Conservation (phyloP, 352 stramenopile species). For the Pythium graminicola region DNA sequence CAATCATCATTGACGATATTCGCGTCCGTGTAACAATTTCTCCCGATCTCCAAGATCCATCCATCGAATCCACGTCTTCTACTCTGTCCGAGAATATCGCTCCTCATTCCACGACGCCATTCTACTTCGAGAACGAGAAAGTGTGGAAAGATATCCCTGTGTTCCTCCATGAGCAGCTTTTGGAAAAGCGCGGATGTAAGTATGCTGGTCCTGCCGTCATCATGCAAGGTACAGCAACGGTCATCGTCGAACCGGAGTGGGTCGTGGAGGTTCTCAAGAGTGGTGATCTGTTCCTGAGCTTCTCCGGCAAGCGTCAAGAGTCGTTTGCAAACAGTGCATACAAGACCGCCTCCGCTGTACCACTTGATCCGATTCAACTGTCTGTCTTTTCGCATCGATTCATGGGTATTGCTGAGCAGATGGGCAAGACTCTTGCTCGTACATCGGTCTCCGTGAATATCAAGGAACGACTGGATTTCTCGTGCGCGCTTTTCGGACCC, state of each 20-base stretch:
- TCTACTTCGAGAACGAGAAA: slow-evolving; percentile 81
- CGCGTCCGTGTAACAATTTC: slow-evolving; percentile 94
- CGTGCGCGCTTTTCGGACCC: slow-evolving; percentile 96
- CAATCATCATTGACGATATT: slow-evolving; percentile 96
- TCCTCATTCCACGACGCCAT: slow-evolving; percentile 56
- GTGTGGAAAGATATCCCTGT: slow-evolving; percentile 83
- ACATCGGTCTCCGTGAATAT: slow-evolving; percentile 99
- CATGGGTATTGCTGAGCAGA: slow-evolving; percentile 99
- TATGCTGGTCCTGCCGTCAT: slow-evolving; percentile 94
- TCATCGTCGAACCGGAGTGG: slow-evolving; percentile 97
- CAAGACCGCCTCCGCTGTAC: slow-evolving; percentile 30
- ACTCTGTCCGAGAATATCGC: slow-evolving; percentile 13
- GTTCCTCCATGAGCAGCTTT: slow-evolving; percentile 90
- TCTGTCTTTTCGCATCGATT: slow-evolving; percentile 97
- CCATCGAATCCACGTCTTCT: background rate
- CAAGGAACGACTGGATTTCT: slow-evolving; percentile 99
- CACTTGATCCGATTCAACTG: slow-evolving; percentile 94
- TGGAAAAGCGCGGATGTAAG: slow-evolving; percentile 57
- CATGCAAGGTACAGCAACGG: slow-evolving; percentile 97
- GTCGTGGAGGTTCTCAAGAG: slow-evolving; percentile 87
- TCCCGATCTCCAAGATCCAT: slow-evolving; percentile 47
- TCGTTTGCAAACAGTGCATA: slow-evolving; percentile 28
- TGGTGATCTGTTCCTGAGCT: slow-evolving; percentile 94
- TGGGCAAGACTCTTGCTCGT: slow-evolving; percentile 95
- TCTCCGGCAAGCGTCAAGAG: slow-evolving; percentile 29